These are phyloP conservation scores for Setaria italica DNA, from an alignment of 202 grass and related monocot species.

Conservation along the genomic window DNA sequence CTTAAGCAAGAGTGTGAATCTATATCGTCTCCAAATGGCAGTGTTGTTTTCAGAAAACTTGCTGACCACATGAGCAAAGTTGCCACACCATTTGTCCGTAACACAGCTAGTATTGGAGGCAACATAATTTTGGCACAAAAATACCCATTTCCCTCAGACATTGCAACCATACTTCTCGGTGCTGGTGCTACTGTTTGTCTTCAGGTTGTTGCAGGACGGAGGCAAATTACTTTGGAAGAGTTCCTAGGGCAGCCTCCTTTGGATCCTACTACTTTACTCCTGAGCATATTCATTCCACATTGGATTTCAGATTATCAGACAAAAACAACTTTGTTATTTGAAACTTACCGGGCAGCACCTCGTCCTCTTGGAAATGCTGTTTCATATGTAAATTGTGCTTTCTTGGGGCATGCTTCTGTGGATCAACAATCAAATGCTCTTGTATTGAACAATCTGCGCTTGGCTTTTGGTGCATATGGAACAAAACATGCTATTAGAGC, in stretches of 20 bases:
- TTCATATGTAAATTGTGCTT: slow-evolving; percentile 78
- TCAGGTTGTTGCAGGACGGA: slow-evolving; percentile 51
- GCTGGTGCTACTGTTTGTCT: slow-evolving; percentile 64
- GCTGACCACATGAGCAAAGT: slow-evolving; percentile 85
- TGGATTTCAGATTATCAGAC: slow-evolving; percentile 41
- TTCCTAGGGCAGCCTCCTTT: slow-evolving; percentile 68
- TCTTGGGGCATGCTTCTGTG: slow-evolving; percentile 55
- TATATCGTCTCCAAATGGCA: slow-evolving; percentile 8
- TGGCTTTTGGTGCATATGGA: slow-evolving; percentile 87
- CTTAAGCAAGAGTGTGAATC: slow-evolving; percentile 49
- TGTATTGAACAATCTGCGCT: slow-evolving; percentile 52
- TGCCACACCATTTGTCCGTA: slow-evolving; percentile 80
- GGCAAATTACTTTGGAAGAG: slow-evolving; percentile 66
- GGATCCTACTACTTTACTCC: slow-evolving; percentile 62
- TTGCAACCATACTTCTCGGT: slow-evolving; percentile 87
- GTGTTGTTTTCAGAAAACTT: slow-evolving; percentile 70
- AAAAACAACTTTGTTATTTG: slow-evolving; percentile 52
- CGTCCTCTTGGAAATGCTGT: slow-evolving; percentile 82
- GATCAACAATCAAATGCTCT: slow-evolving; percentile 48
- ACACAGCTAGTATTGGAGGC: slow-evolving; percentile 87
- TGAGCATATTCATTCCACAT: slow-evolving; percentile 80
- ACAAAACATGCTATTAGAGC: slow-evolving; percentile 76
- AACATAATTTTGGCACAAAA: slow-evolving; percentile 85
- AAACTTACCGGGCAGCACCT: slow-evolving; percentile 86
- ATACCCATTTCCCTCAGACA: slow-evolving; percentile 75